Evolutionary conservation across 1,139 yeast species (phyloP), one percentile per base, ranked within the genome.

Genomic region (Saccharomyces hybrid): DNA sequence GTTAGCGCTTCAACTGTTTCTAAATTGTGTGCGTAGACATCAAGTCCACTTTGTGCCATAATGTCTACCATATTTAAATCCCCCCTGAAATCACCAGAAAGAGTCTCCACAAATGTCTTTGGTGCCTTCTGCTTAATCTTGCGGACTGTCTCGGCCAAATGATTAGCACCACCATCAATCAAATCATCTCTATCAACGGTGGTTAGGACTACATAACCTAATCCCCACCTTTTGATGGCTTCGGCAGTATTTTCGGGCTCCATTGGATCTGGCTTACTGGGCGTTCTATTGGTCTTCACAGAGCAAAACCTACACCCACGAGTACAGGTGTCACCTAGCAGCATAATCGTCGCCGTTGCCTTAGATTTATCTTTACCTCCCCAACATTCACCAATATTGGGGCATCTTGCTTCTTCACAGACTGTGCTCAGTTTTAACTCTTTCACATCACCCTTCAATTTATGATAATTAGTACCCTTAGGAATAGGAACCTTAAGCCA

Each of bases 381-480:
- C 99, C 99, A 95, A 73, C 99, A 95, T 71, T 95, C 99, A 52
- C 98, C 97, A 57, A 95, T 95, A 70, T 95, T 95, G 20, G 99
- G 99, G 73, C 99, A 95, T 67, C 93, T 85, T 8, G 99, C 99
- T 68, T 93, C 99, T 70, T 93, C 98, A 73, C 99, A 95, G 30
- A 95, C 99, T 0, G 99, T 91, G 44, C 97, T 87, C 54, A 95
- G 76, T 60, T 89, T 89, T 58, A 95, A 75, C 58, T 95, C 97
- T 58, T 91, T 78, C 44, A 95, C 86, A 67, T 95, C 99, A 49
- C 83, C 80, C 68, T 91, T 90, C 62, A 95, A 78, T 63, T 82
- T 84, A 65, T 84, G 84, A 72, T 81, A 93, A 49, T 87, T 84
- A 60, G 82, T 78, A 50, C 99, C 99, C 73, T 88, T 88, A 14